Conservation (phyloP, 1,139 yeast species). For the Debaryomyces psychrophilus region DNA sequence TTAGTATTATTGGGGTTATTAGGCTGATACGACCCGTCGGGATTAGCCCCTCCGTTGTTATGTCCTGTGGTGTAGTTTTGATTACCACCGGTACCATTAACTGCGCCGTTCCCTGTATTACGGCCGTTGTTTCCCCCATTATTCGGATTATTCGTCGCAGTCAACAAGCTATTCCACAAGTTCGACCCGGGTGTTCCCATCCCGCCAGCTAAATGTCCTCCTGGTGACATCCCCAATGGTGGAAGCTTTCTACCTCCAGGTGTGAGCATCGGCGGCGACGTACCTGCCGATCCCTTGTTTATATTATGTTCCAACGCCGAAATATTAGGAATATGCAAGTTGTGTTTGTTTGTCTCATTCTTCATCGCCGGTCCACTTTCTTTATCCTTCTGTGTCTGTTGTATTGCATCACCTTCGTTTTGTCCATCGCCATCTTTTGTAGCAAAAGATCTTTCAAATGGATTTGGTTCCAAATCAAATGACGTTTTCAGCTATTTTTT, state of each 20-base stretch:
- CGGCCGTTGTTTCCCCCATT: conserved; percentile 9
- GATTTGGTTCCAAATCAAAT: conserved; percentile 89
- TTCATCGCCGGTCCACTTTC: conserved; percentile 11
- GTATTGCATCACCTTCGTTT: conserved; percentile 11
- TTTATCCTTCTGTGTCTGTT: conserved; percentile 11
- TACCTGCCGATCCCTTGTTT: conserved; percentile 44
- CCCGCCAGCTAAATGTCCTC: conserved; percentile 39
- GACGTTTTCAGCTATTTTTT: conserved; percentile 43
- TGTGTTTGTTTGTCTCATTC: conserved; percentile 31
- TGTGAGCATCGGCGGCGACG: conserved; percentile 55
- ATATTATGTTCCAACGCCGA: conserved; percentile 24
- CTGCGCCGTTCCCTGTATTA: conserved; percentile 3
- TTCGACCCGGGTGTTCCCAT: conserved; percentile 52
- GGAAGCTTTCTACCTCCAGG: conserved; percentile 68
- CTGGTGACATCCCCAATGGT: conserved; percentile 52
- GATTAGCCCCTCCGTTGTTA: neutral
- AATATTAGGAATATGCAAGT: conserved; percentile 39
- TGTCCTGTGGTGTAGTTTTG: conserved; percentile 4
- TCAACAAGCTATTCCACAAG: conserved; percentile 51
- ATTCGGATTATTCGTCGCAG: conserved; percentile 32
- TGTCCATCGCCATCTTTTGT: conserved; percentile 37
- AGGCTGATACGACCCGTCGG: conserved; percentile 9
- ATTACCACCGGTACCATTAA: conserved; percentile 8
- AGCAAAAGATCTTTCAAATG: conserved; percentile 94
- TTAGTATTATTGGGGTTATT: conserved; percentile 15